phyloP scores from a whole-genome alignment of 2,329 filamentous ascomycete genomes.

The Claviceps humidiphila region DNA sequence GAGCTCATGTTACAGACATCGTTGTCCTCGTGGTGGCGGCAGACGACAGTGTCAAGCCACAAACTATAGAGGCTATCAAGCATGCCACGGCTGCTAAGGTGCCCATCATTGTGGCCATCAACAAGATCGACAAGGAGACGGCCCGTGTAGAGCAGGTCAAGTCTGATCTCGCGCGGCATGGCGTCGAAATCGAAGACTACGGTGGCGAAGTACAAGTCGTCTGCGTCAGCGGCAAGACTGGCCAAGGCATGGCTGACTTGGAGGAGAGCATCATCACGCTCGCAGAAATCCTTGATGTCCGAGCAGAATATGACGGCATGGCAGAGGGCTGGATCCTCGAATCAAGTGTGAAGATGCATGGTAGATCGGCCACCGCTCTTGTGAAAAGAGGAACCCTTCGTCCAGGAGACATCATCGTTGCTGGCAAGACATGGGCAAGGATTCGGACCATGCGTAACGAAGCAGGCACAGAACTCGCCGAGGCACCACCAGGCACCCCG shows the following conservation, averaged over 20 bases:
- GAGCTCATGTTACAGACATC: constrained; percentile 92
- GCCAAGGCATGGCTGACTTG: constrained; percentile 76
- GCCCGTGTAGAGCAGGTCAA: constrained; percentile 75
- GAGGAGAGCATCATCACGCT: constrained; percentile 83
- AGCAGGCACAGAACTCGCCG: constrained; percentile 55
- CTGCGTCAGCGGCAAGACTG: constrained; percentile 84
- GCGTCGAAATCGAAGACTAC: constrained; percentile 85
- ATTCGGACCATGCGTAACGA: constrained; percentile 80
- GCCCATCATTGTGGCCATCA: constrained; percentile 94
- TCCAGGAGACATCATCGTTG: constrained; percentile 70
- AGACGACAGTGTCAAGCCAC: constrained; percentile 94
- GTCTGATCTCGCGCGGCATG: constrained; percentile 67
- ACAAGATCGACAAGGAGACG: constrained; percentile 86
- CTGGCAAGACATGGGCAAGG: constrained; percentile 76
- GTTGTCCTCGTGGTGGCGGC: constrained; percentile 91
- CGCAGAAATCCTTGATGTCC: constrained; percentile 80
- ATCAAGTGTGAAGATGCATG: constrained; percentile 71
- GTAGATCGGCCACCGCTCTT: constrained; percentile 77
- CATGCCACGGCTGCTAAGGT: constrained; percentile 79
- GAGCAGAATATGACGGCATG: constrained; percentile 61
- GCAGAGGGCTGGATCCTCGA: constrained; percentile 93
- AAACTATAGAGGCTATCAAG: constrained; percentile 91
- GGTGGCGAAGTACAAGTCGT: constrained; percentile 92
- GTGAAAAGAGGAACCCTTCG: constrained; percentile 77
- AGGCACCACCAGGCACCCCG: constrained; percentile 76